Evolutionary conservation across 1,284 basidiomycete genomes (phyloP).

Genomic region (Takashimella koratensis): DNA sequence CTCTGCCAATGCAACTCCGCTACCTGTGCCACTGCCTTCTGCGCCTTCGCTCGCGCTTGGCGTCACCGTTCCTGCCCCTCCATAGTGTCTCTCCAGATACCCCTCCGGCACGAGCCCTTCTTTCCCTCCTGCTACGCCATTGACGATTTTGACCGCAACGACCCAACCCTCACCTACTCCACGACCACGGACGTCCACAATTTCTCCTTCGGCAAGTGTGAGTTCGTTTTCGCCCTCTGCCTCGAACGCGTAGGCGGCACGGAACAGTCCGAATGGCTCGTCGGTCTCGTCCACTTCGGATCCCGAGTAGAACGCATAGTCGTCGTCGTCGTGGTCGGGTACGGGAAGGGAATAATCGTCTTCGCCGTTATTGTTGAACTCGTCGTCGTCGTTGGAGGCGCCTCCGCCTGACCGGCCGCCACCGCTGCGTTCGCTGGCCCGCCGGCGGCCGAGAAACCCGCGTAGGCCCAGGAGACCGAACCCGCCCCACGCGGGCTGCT

Average conservation of each 20-base stretch:
- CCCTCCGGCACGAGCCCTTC: slow-evolving; percentile 47
- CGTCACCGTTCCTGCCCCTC: no score
- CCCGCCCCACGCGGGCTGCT: slow-evolving; percentile 22
- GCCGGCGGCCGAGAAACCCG: slow-evolving; percentile 14
- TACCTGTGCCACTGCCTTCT: neutral
- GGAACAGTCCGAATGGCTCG: slow-evolving; percentile 40
- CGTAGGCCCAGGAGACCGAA: slow-evolving; percentile 25
- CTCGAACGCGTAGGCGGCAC: slow-evolving; percentile 41
- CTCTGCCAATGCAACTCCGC: neutral
- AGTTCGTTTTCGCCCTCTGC: slow-evolving; percentile 45
- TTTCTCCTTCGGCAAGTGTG: slow-evolving; percentile 37
- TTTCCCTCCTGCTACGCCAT: slow-evolving; percentile 11
- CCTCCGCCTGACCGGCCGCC: slow-evolving; percentile 1
- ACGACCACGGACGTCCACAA: slow-evolving; percentile 40
- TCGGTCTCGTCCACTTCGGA: slow-evolving; percentile 14
- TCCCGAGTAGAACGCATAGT: slow-evolving; percentile 13
- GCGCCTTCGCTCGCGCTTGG: no score
- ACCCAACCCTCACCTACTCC: slow-evolving; percentile 44
- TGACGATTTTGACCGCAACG: slow-evolving; percentile 35
- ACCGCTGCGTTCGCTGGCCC: neutral
- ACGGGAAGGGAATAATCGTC: slow-evolving; percentile 9
- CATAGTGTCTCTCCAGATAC: slow-evolving; percentile 32
- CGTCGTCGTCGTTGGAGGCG: slow-evolving; percentile 12
- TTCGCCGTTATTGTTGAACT: slow-evolving; percentile 8
- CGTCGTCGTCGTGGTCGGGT: slow-evolving; percentile 20